Percentiles rank a stretch among this genome's conserved stretches.
Conservation (phyloP, 805 yeast species). For the Suhomyces emberorum region DNA sequence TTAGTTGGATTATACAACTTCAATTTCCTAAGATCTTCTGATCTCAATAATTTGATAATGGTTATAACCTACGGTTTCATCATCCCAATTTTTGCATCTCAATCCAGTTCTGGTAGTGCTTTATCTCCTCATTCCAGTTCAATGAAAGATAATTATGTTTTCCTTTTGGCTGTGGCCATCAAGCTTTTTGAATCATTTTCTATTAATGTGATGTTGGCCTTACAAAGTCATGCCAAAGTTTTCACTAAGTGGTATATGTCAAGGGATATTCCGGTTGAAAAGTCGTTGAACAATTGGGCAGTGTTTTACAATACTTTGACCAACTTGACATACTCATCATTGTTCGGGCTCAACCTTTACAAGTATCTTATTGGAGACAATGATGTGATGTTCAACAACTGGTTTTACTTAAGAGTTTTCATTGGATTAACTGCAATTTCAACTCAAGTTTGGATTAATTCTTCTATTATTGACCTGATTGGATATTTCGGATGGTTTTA, state of each 20-base stretch:
- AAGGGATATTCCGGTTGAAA: slow-evolving; percentile 59
- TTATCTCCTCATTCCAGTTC: background rate
- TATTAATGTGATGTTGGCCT: slow-evolving; percentile 49
- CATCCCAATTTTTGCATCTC: slow-evolving; percentile 37
- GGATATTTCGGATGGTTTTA: slow-evolving; percentile 90
- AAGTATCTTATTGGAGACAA: slow-evolving; percentile 16
- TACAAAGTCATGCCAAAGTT: slow-evolving; percentile 58
- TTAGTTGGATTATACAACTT: slow-evolving; percentile 63
- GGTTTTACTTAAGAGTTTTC: slow-evolving; percentile 52
- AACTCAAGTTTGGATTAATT: slow-evolving; percentile 67
- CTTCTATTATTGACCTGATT: slow-evolving; percentile 64
- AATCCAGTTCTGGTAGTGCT: slow-evolving; percentile 23
- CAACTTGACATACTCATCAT: slow-evolving; percentile 54
- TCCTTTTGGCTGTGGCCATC: slow-evolving; percentile 41
- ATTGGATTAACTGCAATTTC: slow-evolving; percentile 53
- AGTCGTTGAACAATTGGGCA: slow-evolving; percentile 74
- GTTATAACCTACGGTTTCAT: slow-evolving; percentile 41
- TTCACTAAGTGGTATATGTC: slow-evolving; percentile 65
- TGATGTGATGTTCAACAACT: slow-evolving; percentile 25
- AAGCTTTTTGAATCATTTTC: slow-evolving; percentile 51
- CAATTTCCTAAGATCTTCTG: slow-evolving; percentile 61
- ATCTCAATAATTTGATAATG: slow-evolving; percentile 47
- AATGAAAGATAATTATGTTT: slow-evolving; percentile 23
- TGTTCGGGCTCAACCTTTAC: slow-evolving; percentile 41
- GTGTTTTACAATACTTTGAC: slow-evolving; percentile 51